Evolutionary conservation across 2,329 filamentous ascomycete genomes (phyloP).

Genomic region (Coniochaeta ligniaria): DNA sequence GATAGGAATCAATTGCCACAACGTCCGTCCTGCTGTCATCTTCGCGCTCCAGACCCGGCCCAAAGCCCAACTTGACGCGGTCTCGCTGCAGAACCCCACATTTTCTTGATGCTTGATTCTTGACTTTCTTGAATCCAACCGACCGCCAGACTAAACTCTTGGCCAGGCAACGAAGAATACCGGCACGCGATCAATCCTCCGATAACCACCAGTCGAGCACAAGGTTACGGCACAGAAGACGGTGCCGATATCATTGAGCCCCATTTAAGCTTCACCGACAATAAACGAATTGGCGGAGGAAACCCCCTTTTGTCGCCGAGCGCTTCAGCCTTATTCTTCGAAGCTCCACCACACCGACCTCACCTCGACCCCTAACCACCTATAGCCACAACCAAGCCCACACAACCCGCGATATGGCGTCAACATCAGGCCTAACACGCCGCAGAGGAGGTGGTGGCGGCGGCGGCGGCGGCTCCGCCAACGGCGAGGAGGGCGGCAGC

Average conservation of each 20-base stretch:
- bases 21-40: too few species aligned
- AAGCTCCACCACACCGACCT: background rate
- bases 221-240: background rate
- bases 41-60: too few species aligned
- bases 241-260: too few species aligned
- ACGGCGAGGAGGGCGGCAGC: slow-evolving; percentile 51
- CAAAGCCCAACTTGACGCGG: too few species aligned
- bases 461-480: slow-evolving; percentile 49
- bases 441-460: slow-evolving; percentile 62
- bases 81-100: background rate
- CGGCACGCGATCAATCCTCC: background rate
- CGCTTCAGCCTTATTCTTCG: background rate
- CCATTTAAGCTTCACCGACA: background rate
- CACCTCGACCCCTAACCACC: background rate
- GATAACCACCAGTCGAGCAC: background rate
- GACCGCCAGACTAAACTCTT: background rate
- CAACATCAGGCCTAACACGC: slow-evolving; percentile 51
- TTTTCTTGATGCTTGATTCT: background rate
- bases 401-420: background rate
- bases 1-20: too few species aligned
- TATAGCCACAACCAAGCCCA: background rate
- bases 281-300: background rate
- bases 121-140: background rate
- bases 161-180: background rate
- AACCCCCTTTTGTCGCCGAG: background rate